These are phyloP conservation scores for Malus domestica DNA, from an alignment of 306 rosid genomes.

Conservation along the genomic window ASM211411v1 NC_041799.1:3632501-3633000, in stretches of 20 bases:
- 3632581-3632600: not conserved
- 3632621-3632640: not conserved
- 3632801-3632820: not conserved
- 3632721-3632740: not conserved
- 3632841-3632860: not conserved
- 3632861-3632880: not conserved
- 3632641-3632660: not conserved
- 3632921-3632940: not conserved
- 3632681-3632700: not conserved
- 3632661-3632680: not conserved
- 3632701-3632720: not conserved
- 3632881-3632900: not conserved
- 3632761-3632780: not conserved
- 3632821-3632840: not conserved
- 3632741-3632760: too few species aligned
- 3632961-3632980: not conserved
- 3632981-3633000: not conserved
- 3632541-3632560: slow-evolving; percentile 3
- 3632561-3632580: not conserved
- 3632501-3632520: not conserved
- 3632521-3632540: not conserved
- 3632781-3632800: not conserved
- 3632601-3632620: not conserved
- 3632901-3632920: not conserved
- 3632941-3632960: not conserved